Conservation (phyloP, 805 yeast genomes). For the Jamesozyma hellenica region DNA sequence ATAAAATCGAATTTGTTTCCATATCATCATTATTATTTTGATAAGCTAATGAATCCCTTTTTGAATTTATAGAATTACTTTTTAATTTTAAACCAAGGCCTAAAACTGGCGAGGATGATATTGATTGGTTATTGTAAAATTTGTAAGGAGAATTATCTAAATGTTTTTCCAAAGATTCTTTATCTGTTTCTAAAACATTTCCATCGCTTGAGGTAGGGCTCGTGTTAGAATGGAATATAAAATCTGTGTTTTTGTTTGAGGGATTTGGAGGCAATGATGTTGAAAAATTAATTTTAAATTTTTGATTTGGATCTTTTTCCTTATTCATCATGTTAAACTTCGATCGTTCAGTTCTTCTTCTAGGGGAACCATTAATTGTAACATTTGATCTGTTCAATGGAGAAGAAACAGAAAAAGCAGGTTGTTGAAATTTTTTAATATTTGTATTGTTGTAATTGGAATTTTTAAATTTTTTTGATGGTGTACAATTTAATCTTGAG, state of each 20-base stretch:
- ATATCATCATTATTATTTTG: not conserved
- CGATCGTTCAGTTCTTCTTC: slow-evolving; percentile 6
- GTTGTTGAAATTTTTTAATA: slow-evolving; percentile 2
- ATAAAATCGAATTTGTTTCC: slow-evolving; percentile 2
- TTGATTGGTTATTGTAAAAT: too few relatives aligned
- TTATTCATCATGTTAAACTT: not conserved
- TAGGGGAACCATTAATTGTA: slow-evolving; percentile 10
- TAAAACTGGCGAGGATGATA: slow-evolving; percentile 6
- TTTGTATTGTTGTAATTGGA: slow-evolving; percentile 1
- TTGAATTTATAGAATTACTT: not conserved
- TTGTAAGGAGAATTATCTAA: not conserved
- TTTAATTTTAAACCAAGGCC: slow-evolving; percentile 3
- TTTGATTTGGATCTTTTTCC: slow-evolving; percentile 4
- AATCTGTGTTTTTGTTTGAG: not conserved
- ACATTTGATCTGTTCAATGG: slow-evolving; percentile 2
- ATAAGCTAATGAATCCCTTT: not conserved
- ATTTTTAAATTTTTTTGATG: slow-evolving; percentile 7
- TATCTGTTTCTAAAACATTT: not conserved
- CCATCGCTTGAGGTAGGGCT: too few relatives aligned
- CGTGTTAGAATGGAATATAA: not conserved
- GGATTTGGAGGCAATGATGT: slow-evolving; percentile 1
- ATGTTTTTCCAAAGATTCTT: not conserved
- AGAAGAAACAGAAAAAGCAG: slow-evolving; percentile 1
- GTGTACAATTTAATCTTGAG: slow-evolving; percentile 9
- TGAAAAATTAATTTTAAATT: slow-evolving; percentile 3